These are phyloP conservation scores for Solanum medicagineum DNA, from an alignment of 257 asterid species.

Conservation along the genomic window DNA sequence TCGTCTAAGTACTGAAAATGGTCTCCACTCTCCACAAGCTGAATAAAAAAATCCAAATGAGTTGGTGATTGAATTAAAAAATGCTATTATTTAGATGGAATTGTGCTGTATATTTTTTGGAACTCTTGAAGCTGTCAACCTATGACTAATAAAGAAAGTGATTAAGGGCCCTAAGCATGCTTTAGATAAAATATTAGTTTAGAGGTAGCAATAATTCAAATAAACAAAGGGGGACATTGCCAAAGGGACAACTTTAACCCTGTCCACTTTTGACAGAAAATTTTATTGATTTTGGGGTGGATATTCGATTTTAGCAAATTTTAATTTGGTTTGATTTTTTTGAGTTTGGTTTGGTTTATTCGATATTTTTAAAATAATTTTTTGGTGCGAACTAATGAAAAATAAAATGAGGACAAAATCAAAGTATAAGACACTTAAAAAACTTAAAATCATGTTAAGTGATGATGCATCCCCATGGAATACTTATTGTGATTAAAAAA, in stretches of 20 bases:
- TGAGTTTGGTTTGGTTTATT: no score
- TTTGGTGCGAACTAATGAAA: no score
- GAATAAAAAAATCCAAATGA: neutral
- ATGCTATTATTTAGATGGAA: neutral
- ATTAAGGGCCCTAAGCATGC: neutral
- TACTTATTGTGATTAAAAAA: no score
- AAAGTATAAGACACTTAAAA: no score
- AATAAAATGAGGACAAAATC: no score
- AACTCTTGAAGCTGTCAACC: neutral
- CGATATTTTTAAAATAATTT: no score
- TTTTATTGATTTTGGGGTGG: neutral
- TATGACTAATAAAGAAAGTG: neutral
- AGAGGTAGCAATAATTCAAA: neutral
- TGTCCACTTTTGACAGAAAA: neutral
- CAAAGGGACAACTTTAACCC: neutral
- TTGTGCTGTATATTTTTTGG: constrained; percentile 1
- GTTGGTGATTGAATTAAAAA: neutral
- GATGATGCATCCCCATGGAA: no score
- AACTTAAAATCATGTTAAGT: no score
- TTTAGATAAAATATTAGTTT: neutral
- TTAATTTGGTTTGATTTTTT: no score
- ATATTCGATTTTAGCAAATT: no score
- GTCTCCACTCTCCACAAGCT: constrained; percentile 5
- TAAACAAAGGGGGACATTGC: neutral
- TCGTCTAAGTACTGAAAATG: neutral